These are phyloP conservation scores for Piromyces sp. DNA, from an alignment of 192 early-diverging fungal species.

Conservation along the genomic window DNA sequence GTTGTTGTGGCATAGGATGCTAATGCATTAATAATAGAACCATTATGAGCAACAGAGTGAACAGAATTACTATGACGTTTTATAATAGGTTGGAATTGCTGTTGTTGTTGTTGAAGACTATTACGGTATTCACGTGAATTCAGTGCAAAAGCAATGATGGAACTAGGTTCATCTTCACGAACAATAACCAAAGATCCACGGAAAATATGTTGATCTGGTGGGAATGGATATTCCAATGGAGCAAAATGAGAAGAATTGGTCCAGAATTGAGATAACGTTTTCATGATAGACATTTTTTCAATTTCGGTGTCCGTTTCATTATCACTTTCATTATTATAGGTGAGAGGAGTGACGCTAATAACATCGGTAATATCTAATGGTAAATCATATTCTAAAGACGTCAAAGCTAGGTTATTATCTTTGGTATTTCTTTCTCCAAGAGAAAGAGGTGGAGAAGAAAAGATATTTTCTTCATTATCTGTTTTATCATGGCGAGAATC, in stretches of 20 bases:
- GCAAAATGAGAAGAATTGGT: constrained; percentile 40
- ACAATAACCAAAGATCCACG: constrained; percentile 69
- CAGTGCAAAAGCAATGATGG: constrained; percentile 80
- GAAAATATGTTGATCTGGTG: constrained; percentile 71
- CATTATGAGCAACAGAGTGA: background rate
- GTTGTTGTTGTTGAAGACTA: background rate
- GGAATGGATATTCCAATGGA: constrained; percentile 53
- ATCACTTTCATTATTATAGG: constrained; percentile 6
- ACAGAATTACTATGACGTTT: background rate
- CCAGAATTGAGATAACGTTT: constrained; percentile 57
- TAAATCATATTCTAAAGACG: constrained; percentile 15
- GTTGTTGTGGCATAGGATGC: background rate
- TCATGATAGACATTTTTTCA: constrained; percentile 48
- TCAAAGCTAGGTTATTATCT: constrained; percentile 9
- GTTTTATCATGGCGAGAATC: constrained; percentile 13
- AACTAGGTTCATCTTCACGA: constrained; percentile 79
- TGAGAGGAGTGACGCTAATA: background rate
- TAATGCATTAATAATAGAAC: background rate
- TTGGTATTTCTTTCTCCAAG: background rate
- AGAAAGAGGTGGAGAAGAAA: constrained; percentile 9
- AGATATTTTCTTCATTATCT: constrained; percentile 30
- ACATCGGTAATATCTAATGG: constrained; percentile 11
- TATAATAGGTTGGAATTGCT: background rate
- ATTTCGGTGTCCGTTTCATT: constrained; percentile 13
- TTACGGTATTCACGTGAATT: constrained; percentile 44